Percentiles rank a stretch among this genome's conserved stretches.
These are phyloP conservation scores for Pulicaria dysenterica DNA, from an alignment of 129 eudicot species.

Conservation along the genomic window DNA sequence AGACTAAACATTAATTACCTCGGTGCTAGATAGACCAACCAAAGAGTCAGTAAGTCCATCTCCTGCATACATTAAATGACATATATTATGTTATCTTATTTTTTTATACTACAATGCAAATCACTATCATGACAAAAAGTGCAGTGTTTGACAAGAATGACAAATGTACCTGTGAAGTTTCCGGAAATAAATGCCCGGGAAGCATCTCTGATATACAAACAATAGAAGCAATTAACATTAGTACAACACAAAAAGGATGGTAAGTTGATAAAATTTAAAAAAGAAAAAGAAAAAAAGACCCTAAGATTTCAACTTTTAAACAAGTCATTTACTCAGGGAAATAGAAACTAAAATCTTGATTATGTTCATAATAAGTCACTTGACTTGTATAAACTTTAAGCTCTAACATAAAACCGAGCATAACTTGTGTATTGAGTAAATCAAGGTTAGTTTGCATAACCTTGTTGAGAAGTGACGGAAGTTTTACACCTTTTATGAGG, in stretches of 20 bases:
- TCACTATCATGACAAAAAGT: background rate
- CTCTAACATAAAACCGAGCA: too few relatives aligned
- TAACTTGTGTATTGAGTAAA: background rate
- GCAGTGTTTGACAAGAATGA: conserved; percentile 5
- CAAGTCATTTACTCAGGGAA: background rate
- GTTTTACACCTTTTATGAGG: background rate
- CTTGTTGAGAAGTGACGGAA: background rate
- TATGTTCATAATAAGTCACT: background rate
- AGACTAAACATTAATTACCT: conserved; percentile 46
- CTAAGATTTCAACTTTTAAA: background rate
- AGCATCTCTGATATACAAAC: conserved; percentile 71
- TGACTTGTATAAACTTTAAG: background rate
- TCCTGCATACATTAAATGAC: conserved; percentile 50
- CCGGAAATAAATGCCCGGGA: conserved; percentile 97
- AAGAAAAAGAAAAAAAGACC: background rate
- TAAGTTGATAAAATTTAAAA: background rate
- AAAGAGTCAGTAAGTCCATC: conserved; percentile 88
- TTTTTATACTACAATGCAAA: background rate
- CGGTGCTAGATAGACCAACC: conserved; percentile 65
- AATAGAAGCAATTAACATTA: conserved; percentile 3
- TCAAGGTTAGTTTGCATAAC: background rate
- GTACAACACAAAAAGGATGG: background rate
- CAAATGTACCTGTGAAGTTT: conserved; percentile 69
- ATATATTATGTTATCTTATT: conserved; percentile 10
- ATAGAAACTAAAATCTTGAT: background rate